Conservation (phyloP, 345 rosid species). For the sweet orange (Citrus sinensis) region DNA sequence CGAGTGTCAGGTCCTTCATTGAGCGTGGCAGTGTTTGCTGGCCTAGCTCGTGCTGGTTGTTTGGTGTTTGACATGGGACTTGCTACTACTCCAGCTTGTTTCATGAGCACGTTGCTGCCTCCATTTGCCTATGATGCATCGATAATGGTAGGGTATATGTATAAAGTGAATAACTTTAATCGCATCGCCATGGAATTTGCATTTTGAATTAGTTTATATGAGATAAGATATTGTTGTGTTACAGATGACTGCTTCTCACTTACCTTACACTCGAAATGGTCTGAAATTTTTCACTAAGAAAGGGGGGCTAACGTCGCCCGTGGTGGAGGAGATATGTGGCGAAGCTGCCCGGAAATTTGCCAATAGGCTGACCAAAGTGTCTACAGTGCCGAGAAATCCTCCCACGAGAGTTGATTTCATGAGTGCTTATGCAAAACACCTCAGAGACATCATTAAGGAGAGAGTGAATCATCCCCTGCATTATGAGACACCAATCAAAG, state of each 20-base stretch:
- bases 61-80: conserved; percentile 78
- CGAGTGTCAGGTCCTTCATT: conserved; percentile 59
- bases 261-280: conserved; percentile 89
- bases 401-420: conserved; percentile 67
- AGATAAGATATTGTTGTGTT: not conserved
- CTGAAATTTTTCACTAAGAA: conserved; percentile 81
- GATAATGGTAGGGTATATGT: conserved; percentile 48
- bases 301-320: conserved; percentile 81
- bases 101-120: conserved; percentile 75
- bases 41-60: conserved; percentile 81
- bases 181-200: too few species aligned
- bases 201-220: not conserved
- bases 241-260: conserved; percentile 95
- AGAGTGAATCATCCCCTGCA: conserved; percentile 78
- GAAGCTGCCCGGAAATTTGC: conserved; percentile 72
- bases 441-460: conserved; percentile 63
- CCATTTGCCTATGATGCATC: conserved; percentile 83
- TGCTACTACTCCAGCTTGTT: conserved; percentile 96
- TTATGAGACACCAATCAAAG: conserved; percentile 76
- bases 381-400: conserved; percentile 40
- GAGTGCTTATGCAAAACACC: conserved; percentile 69
- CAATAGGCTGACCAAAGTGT: conserved; percentile 60
- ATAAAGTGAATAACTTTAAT: too few species aligned
- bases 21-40: conserved; percentile 76
- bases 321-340: conserved; percentile 82